Conservation (phyloP, 495 filamentous ascomycete genomes). For the Schizothecium vesticola region DNA sequence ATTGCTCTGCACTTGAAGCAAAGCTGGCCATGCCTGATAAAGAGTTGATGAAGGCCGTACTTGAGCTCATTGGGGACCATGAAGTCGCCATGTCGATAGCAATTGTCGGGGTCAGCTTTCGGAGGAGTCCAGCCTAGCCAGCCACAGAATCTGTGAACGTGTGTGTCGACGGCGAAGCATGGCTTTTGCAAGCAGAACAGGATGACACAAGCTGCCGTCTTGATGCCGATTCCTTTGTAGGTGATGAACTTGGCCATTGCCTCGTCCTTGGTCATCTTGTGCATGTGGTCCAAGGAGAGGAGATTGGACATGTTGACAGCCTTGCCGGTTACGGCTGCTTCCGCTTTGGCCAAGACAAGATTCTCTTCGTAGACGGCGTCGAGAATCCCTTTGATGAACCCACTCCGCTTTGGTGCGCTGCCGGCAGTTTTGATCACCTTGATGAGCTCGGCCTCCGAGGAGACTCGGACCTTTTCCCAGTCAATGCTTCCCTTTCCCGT, state of each 20-base stretch:
- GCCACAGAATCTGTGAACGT: constrained; percentile 68
- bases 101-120: constrained; percentile 59
- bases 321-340: not conserved
- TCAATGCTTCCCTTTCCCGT: constrained; percentile 66
- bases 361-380: constrained; percentile 72
- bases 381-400: constrained; percentile 73
- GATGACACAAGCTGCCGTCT: constrained; percentile 82
- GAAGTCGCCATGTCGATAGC: constrained; percentile 77
- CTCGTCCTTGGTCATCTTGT: constrained; percentile 57
- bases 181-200: constrained; percentile 74
- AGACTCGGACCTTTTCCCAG: constrained; percentile 74
- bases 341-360: constrained; percentile 26
- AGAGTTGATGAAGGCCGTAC: constrained; percentile 80
- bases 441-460: constrained; percentile 57
- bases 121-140: constrained; percentile 80
- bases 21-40: constrained; percentile 78
- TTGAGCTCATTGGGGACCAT: constrained; percentile 80
- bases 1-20: constrained; percentile 72
- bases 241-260: constrained; percentile 68
- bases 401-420: constrained; percentile 60
- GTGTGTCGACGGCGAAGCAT: constrained; percentile 81
- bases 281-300: constrained; percentile 71
- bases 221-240: constrained; percentile 83
- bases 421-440: constrained; percentile 72
- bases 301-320: constrained; percentile 15